phyloP scores from a whole-genome alignment of 139 green algal genomes.

The Chlorella ohadii region DNA sequence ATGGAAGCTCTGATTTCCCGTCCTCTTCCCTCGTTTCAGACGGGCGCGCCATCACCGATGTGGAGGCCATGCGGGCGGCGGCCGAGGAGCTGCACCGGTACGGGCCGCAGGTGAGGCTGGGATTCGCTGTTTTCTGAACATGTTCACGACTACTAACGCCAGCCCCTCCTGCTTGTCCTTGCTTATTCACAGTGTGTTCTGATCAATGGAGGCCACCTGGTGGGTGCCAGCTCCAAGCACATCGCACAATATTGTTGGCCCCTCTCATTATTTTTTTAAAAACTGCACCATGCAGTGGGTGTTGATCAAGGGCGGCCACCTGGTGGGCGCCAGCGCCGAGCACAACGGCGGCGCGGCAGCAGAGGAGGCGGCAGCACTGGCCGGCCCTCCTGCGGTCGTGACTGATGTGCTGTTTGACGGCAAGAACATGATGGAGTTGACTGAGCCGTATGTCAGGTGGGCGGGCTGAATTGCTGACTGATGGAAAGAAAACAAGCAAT shows the following conservation, averaged over 20 bases:
- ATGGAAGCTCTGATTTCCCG: no score
- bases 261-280: no score
- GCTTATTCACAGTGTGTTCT: conserved; percentile 81
- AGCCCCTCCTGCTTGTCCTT: no score
- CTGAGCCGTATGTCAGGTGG: conserved; percentile 42
- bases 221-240: not conserved
- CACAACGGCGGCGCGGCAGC: not conserved
- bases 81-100: conserved; percentile 68
- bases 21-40: not conserved
- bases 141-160: no score
- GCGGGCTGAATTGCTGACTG: no score
- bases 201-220: conserved; percentile 93
- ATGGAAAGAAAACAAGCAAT: no score
- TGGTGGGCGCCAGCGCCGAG: conserved; percentile 31
- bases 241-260: no score
- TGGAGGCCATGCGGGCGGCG: conserved; percentile 73
- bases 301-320: conserved; percentile 94
- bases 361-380: not conserved
- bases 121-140: no score
- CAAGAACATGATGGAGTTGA: conserved; percentile 56
- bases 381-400: conserved; percentile 12
- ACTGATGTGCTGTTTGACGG: conserved; percentile 93
- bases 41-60: conserved; percentile 44
- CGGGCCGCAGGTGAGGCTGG: conserved; percentile 48
- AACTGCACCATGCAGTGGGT: no score